Evolutionary conservation across 768 basidiomycete species (phyloP).

Genomic region (Mrakia blollopis): DNA sequence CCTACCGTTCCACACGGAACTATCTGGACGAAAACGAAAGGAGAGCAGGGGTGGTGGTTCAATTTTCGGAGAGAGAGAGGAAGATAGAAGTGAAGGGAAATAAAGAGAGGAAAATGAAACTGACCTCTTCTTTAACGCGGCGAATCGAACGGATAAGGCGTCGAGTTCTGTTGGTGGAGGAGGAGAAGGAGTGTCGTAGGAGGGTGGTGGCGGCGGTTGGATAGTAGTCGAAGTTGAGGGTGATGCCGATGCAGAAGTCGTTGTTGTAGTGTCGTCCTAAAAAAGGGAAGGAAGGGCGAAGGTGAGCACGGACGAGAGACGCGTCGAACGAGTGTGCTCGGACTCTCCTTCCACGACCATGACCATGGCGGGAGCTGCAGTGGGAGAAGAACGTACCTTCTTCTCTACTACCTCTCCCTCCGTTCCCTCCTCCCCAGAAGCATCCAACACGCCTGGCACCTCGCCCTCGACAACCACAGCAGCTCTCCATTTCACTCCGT

Average conservation of each 20-base stretch:
- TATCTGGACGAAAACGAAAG: too few relatives aligned
- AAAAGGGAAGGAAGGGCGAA: neutral
- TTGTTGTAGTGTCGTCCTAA: conserved; percentile 19
- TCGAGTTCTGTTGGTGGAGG: conserved; percentile 42
- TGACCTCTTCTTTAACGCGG: conserved; percentile 76
- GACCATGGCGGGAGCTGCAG: too few relatives aligned
- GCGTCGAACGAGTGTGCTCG: neutral
- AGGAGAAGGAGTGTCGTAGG: conserved; percentile 5
- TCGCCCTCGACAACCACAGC: conserved; percentile 42
- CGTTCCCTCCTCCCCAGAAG: conserved; percentile 37
- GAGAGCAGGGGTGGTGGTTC: too few relatives aligned
- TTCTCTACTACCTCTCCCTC: conserved; percentile 24
- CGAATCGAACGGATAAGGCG: conserved; percentile 70
- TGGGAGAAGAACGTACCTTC: conserved; percentile 32
- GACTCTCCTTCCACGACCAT: conserved; percentile 17
- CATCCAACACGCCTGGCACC: conserved; percentile 29
- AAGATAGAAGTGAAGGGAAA: neutral
- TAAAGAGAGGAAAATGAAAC: neutral
- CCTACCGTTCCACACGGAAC: neutral
- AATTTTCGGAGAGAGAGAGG: neutral
- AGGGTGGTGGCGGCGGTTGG: neutral
- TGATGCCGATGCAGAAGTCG: neutral
- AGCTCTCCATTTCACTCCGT: conserved; percentile 63
- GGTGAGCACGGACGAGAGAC: neutral
- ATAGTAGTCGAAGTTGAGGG: neutral